Percentiles rank a stretch among this genome's conserved stretches.
phyloP scores from a whole-genome alignment of 225 moss, liverwort and hornwort genomes.

The Sphagnum contortum region DNA sequence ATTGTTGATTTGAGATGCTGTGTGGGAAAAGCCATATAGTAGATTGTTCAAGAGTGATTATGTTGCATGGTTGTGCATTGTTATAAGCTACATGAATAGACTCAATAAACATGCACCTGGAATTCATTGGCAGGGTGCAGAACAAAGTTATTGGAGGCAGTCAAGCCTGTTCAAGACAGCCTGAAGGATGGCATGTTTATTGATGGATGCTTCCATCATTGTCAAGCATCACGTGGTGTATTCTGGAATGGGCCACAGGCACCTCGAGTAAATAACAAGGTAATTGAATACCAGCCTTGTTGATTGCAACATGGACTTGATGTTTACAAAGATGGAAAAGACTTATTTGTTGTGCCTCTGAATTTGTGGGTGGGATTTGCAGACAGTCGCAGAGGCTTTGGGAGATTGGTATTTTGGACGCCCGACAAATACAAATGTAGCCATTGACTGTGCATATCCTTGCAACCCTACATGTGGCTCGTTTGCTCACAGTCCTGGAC shows the following conservation, averaged over 20 bases:
- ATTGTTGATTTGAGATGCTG: too few species aligned
- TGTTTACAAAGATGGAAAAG: not conserved
- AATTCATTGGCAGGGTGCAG: constrained; percentile 20
- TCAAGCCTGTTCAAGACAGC: constrained; percentile 36
- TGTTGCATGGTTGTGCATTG: too few species aligned
- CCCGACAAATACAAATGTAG: constrained; percentile 14
- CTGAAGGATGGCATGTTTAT: constrained; percentile 54
- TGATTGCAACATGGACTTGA: too few species aligned
- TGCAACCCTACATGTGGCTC: constrained; percentile 43
- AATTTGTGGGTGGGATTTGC: not conserved
- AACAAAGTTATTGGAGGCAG: constrained; percentile 26
- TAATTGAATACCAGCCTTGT: not conserved
- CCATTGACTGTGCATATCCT: constrained; percentile 47
- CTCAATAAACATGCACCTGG: too few species aligned
- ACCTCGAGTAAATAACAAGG: constrained; percentile 45
- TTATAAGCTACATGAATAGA: too few species aligned
- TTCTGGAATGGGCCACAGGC: constrained; percentile 54
- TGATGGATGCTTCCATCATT: constrained; percentile 59
- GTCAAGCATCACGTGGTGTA: constrained; percentile 39
- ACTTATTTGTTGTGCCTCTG: too few species aligned
- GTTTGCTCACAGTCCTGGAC: too few species aligned
- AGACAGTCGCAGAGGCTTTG: constrained; percentile 49
- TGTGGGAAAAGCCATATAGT: too few species aligned
- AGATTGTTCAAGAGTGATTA: too few species aligned
- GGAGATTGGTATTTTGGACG: constrained; percentile 52